Evolutionary conservation across 192 early-diverging fungal species (phyloP), one percentile per base, ranked within the genome.

Genomic region (Entomortierella beljakovae): DNA sequence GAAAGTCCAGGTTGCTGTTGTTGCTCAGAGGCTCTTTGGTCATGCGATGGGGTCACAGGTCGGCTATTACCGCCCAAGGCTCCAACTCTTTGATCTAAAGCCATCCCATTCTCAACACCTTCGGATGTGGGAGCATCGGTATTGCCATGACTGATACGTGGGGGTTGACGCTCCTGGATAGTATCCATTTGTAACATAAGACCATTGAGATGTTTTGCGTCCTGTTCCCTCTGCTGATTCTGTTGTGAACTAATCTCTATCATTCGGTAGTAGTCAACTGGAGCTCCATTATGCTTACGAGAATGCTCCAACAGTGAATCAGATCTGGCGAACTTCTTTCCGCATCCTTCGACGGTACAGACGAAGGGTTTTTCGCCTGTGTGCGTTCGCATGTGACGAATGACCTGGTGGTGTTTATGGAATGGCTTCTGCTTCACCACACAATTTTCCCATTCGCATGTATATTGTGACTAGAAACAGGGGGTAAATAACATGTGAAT

Each of bases 301-400:
- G 83, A 72, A 43, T 94, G 93, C 52, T 90, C 87, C 49, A 86
- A 84, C 22, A 94, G 80, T 16, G 89, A 90, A 71, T 93, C 93
- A 35, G 88, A 90, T n/a, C 92, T 87, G 29, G 91, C 90, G 84
- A 94, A 94, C 42, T 80, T 84, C 68, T 92, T 93, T 32, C 81
- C 88, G 57, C 93, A 94, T 40, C 86, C 91, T 11, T 85, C 82
- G 2, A 88, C 84, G 13, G 71, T 70, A 58, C 93, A 94, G 42
- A 85, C 71, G 82, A 91, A 93, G 1, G 93, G 93, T 49, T 88
- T 85, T 73, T 94, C 93, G 33, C 93, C 93, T 16, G 91, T 94
- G 65, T 94, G 92, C 0, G 88, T 92, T 3, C 90, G 87, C 51
- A 90, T 83, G 68, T 94, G 93, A 46, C 91, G 91, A 48, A 86